Evolutionary conservation across 257 asterid species (phyloP).

Genomic region (Prunella vulgaris): DNA sequence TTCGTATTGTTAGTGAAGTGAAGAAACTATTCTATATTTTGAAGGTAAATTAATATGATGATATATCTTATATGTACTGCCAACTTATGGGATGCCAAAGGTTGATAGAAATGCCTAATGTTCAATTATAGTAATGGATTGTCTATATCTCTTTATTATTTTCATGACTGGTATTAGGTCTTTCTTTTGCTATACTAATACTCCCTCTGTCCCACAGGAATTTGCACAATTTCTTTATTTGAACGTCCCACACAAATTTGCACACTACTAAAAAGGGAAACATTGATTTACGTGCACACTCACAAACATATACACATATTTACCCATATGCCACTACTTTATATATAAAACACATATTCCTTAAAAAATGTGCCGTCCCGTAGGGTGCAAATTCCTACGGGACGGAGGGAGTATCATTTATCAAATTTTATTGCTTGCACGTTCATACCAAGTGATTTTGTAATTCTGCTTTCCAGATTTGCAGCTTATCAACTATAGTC

Average conservation of each 20-base stretch:
- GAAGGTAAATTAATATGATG: conserved; percentile 48
- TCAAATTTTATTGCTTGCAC: neutral
- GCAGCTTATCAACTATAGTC: conserved; percentile 89
- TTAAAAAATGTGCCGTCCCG: too few relatives aligned
- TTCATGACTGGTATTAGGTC: neutral
- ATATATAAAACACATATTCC: too few relatives aligned
- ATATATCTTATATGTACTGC: conserved; percentile 10
- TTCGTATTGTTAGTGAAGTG: conserved; percentile 47
- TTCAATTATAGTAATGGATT: conserved; percentile 1
- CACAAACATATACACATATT: too few relatives aligned
- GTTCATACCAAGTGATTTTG: conserved; percentile 10
- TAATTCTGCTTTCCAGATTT: conserved; percentile 43
- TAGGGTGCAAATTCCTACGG: too few relatives aligned
- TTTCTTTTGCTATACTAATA: conserved; percentile 3
- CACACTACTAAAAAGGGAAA: too few relatives aligned
- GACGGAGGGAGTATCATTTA: too few relatives aligned
- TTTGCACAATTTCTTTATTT: too few relatives aligned
- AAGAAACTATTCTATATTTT: conserved; percentile 30
- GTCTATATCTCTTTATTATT: neutral
- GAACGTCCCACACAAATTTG: too few relatives aligned
- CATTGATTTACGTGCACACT: too few relatives aligned
- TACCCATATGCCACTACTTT: too few relatives aligned
- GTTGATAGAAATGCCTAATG: neutral
- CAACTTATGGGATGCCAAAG: neutral
- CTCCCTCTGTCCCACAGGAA: too few relatives aligned